Conservation (phyloP, 305 asterid species). For the Rubia peregrina region DNA sequence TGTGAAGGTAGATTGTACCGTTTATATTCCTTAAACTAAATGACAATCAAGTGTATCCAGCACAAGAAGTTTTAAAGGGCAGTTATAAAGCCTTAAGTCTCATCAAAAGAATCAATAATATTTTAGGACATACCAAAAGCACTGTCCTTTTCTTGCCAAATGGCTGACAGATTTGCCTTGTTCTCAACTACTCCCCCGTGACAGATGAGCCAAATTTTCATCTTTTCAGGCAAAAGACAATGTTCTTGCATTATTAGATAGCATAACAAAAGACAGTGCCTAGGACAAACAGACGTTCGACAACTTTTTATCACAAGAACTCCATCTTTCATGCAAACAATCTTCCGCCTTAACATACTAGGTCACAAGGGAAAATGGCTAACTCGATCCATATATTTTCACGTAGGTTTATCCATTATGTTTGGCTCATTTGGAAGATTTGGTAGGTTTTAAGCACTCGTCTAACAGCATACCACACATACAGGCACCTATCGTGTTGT, state of each 20-base stretch:
- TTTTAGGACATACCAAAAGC: not conserved
- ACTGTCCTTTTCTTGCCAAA: constrained; percentile 17
- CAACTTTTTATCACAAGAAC: constrained; percentile 16
- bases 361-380: not conserved
- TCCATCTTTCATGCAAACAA: not conserved
- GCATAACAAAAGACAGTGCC: constrained; percentile 13
- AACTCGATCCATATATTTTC: not conserved
- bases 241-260: constrained; percentile 10
- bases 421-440: not conserved
- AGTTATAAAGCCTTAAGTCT: not conserved
- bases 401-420: not conserved
- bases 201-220: constrained; percentile 27
- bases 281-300: constrained; percentile 8
- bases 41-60: not conserved
- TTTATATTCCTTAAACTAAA: not conserved
- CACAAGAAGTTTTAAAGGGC: not conserved
- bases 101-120: constrained; percentile 6
- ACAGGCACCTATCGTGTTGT: not conserved
- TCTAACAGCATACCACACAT: not conserved
- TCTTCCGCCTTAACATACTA: not conserved
- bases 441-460: not conserved
- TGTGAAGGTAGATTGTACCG: not conserved
- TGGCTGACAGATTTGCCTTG: constrained; percentile 19
- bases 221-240: constrained; percentile 21
- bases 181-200: constrained; percentile 20